phyloP scores from a whole-genome alignment of 257 asterid genomes.

The Plantago major region DNA sequence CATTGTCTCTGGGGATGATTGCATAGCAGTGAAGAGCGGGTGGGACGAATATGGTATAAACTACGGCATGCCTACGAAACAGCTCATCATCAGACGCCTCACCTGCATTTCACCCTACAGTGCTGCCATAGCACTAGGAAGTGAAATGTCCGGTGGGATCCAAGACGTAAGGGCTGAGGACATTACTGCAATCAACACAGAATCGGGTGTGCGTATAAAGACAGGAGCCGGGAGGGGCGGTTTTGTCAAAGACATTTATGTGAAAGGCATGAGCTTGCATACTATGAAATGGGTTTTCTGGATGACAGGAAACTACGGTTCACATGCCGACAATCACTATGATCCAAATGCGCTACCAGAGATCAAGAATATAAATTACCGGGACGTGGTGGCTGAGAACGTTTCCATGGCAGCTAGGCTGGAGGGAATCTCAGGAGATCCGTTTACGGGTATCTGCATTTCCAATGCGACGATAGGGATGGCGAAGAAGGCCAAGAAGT shows the following conservation, averaged over 20 bases:
- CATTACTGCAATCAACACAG: slow-evolving; percentile 68
- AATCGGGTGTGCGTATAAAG: slow-evolving; percentile 74
- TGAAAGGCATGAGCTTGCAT: slow-evolving; percentile 65
- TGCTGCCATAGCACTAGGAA: slow-evolving; percentile 84
- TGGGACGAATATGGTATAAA: slow-evolving; percentile 88
- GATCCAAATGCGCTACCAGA: slow-evolving; percentile 70
- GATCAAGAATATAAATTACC: slow-evolving; percentile 65
- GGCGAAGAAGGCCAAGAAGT: slow-evolving; percentile 65
- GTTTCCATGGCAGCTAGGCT: slow-evolving; percentile 68
- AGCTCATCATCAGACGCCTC: slow-evolving; percentile 55
- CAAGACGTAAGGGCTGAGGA: slow-evolving; percentile 71
- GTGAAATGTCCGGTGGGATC: slow-evolving; percentile 94
- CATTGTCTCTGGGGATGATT: slow-evolving; percentile 80
- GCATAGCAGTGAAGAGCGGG: slow-evolving; percentile 83
- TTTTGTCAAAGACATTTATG: slow-evolving; percentile 56
- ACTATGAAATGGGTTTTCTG: slow-evolving; percentile 91
- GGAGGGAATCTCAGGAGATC: slow-evolving; percentile 78
- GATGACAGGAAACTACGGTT: slow-evolving; percentile 93
- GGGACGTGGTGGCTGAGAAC: slow-evolving; percentile 71
- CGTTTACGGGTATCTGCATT: slow-evolving; percentile 72
- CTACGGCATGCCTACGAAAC: slow-evolving; percentile 77
- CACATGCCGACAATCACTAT: slow-evolving; percentile 64
- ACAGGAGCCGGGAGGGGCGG: slow-evolving; percentile 79
- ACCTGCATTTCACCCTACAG: slow-evolving; percentile 89
- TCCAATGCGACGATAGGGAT: slow-evolving; percentile 68